These are phyloP conservation scores for Wakefieldia striispora DNA, from an alignment of 768 basidiomycete genomes.

Conservation along the genomic window DNA sequence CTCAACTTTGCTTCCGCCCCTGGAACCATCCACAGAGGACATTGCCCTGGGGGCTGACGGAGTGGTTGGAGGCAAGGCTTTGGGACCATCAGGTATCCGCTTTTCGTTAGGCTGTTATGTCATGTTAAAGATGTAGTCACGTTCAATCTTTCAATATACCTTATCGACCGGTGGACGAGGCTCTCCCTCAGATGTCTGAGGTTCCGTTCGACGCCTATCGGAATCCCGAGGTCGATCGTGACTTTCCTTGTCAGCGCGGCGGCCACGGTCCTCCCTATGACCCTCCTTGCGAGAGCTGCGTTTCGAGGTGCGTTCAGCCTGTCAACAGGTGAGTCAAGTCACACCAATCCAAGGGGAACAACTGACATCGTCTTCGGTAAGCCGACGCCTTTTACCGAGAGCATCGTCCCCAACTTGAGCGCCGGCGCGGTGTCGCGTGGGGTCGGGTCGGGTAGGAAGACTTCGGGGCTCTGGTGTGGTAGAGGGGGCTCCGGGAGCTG, in stretches of 20 bases:
- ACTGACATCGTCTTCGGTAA: conserved; percentile 72
- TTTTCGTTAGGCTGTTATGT: conserved; percentile 48
- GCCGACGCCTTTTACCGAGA: conserved; percentile 70
- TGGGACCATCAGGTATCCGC: conserved; percentile 54
- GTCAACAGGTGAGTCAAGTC: conserved; percentile 12
- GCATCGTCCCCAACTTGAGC: conserved; percentile 54
- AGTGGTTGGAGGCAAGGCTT: conserved; percentile 52
- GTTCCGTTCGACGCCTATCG: conserved; percentile 64
- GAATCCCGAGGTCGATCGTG: conserved; percentile 68
- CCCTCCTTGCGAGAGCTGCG: conserved; percentile 77
- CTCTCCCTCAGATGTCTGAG: conserved; percentile 54
- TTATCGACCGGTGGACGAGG: conserved; percentile 55
- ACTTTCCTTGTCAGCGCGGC: conserved; percentile 68
- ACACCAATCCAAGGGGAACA: not conserved
- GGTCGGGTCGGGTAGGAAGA: conserved; percentile 59
- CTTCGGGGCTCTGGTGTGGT: conserved; percentile 50
- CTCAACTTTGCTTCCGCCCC: conserved; percentile 41
- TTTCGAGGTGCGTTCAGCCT: conserved; percentile 77
- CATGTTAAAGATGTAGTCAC: conserved; percentile 4
- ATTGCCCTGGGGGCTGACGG: conserved; percentile 75
- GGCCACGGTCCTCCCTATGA: conserved; percentile 71
- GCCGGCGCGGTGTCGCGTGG: conserved; percentile 50
- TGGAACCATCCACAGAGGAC: conserved; percentile 47
- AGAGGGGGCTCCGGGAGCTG: conserved; percentile 30
- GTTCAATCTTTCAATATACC: conserved; percentile 38